Evolutionary conservation across 2,329 filamentous ascomycete genomes (phyloP), one percentile per base, ranked within the genome.

Genomic region (Clarireedia sp.): DNA sequence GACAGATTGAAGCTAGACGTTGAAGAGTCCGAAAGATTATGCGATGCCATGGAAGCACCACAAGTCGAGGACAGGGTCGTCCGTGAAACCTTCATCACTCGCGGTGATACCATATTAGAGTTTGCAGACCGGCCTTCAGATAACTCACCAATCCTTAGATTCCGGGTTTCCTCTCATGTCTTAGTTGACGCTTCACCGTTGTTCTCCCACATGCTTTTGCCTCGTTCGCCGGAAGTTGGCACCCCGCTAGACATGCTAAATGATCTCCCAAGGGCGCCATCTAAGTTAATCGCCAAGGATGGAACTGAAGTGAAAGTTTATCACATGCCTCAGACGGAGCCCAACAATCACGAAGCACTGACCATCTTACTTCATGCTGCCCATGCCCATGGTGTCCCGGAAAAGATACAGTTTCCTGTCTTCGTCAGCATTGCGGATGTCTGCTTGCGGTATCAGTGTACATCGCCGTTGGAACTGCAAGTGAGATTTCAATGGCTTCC

Each of bases 401-500:
- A 72, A 6, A 71, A 75, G 6, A 70, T 80, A 5, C 67, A 66
- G 0, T 80, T 79, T 56, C 69, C 73, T 21, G 71, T 73, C 47
- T 78, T 81, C 56, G 75, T 79, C 9, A 75, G 76, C 23, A 72
- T 81, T 51, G 76, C 78, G 0, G 74, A 78, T 56, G 75, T 72
- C 17, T 79, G 71, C 48, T 67, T 78, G 59, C 70, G 72, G 33
- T 80, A 80, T 59, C 74, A 71, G 53, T 76, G 78, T 65, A 80
- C 77, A 0, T 73, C 74, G 0, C 78, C 78, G 0, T 63, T 81
- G 0, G 77, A 79, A 57, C 59, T 75, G 5, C 63, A 74, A 7
- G 77, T 80, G 4, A 76, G 79, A 58, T 73, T 78, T 57, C 62
- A 69, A 38, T 81, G 78, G 78, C 61, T 81, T 17, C 76, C 76